phyloP scores from a whole-genome alignment of 1,284 basidiomycete genomes.

The Apiotrichum montevideense region DNA sequence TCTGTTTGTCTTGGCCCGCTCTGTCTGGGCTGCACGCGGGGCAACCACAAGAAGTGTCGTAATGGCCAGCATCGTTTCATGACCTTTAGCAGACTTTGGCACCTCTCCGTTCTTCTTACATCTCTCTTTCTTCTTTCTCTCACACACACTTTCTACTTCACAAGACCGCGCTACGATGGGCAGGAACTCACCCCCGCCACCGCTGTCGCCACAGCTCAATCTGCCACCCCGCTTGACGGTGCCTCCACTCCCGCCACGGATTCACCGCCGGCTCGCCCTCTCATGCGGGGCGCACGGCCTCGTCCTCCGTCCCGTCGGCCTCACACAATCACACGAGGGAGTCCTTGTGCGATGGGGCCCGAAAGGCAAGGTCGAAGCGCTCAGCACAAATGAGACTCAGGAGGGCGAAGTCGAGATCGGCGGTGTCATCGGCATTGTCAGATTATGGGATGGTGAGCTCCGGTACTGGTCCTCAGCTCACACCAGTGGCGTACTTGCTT shows the following conservation, averaged over 20 bases:
- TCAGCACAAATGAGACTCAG: background rate
- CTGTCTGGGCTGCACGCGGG: no score
- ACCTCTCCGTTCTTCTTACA: no score
- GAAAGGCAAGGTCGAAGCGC: constrained; percentile 31
- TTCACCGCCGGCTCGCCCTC: constrained; percentile 34
- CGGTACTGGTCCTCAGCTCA: background rate
- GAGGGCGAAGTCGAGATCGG: constrained; percentile 34
- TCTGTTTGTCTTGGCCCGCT: no score
- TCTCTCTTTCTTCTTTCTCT: no score
- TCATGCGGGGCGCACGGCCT: constrained; percentile 26
- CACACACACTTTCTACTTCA: no score
- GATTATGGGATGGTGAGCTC: constrained; percentile 44
- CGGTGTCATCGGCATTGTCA: constrained; percentile 41
- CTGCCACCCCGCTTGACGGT: constrained; percentile 39
- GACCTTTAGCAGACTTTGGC: no score
- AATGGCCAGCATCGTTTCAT: no score
- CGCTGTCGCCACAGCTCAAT: constrained; percentile 4
- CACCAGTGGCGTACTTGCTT: constrained; percentile 42
- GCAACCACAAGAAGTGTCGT: no score
- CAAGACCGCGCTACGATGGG: background rate
- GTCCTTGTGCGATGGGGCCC: constrained; percentile 39
- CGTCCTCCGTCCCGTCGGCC: constrained; percentile 19
- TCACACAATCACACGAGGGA: constrained; percentile 1
- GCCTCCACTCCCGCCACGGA: constrained; percentile 38
- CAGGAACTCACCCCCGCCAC: background rate